Conservation (phyloP, 2,329 filamentous ascomycete species). For the Arthrobotrys sphaeroides region DNA sequence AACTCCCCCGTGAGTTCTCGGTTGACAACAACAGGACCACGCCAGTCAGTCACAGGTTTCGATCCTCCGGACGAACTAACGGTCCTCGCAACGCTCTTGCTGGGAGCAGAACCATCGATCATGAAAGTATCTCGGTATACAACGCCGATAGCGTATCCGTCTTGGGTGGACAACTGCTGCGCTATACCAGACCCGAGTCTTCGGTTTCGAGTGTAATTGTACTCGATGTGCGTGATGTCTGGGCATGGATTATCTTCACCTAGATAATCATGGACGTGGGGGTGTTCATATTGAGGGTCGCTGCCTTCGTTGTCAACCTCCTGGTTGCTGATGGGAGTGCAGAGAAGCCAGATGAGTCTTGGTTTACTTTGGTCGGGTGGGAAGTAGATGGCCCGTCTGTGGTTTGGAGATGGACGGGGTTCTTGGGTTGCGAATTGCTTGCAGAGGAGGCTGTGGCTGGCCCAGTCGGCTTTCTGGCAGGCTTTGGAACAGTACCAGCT, state of each 20-base stretch:
- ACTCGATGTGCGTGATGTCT: not conserved
- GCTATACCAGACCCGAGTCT: not conserved
- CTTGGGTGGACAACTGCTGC: not conserved
- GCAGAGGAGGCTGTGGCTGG: slow-evolving; percentile 57
- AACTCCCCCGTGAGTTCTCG: not conserved
- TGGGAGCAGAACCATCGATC: not conserved
- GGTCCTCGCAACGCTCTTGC: not conserved
- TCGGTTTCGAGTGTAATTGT: not conserved
- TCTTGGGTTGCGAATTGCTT: slow-evolving; percentile 24
- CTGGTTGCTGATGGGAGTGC: not conserved
- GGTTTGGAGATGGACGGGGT: not conserved
- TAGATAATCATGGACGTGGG: not conserved
- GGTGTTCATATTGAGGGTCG: too few species aligned
- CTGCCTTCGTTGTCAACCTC: not conserved
- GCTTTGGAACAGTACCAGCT: slow-evolving; percentile 55
- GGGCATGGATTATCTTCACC: not conserved
- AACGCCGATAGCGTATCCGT: not conserved
- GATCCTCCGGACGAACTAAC: not conserved
- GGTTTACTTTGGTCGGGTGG: not conserved
- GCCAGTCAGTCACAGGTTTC: not conserved
- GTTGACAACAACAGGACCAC: not conserved
- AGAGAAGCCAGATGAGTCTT: not conserved
- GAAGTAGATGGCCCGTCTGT: slow-evolving; percentile 18
- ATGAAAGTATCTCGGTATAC: not conserved
- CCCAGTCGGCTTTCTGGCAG: slow-evolving; percentile 57